Evolutionary conservation across 768 basidiomycete species (phyloP), one percentile per base, ranked within the genome.

Genomic region (Tubosaeta sp.): DNA sequence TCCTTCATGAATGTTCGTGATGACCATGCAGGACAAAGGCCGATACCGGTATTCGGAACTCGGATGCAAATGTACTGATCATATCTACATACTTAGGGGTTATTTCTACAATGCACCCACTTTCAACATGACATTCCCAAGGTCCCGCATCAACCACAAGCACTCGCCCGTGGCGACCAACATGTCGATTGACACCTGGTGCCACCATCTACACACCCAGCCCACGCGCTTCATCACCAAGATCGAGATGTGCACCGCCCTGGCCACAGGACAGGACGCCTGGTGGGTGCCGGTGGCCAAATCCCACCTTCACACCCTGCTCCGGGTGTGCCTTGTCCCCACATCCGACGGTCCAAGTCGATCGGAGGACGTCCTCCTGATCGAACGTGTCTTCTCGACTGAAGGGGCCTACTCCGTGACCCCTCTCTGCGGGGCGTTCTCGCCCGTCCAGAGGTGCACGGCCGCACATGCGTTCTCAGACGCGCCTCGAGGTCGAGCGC

Each of bases 391-490:
- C 25, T 25, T 47, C 34, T 25, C 46, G 13, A 26, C 46, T 6
- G 25, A 14, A 6, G 60, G 56, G 13, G 32, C 27, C 45, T 59
- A 2, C 29, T 50, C 13, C 50, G 53, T 53, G 5, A 33, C 51
- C 17, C 51, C 48, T 13, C 48, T 53, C 16, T 1, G 3, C 1
- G 56, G 48, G 10, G 32, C 17, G 52, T 0, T 0, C 17, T 58
- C 6, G 37, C 54, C 31, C 50, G 56, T 34, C 60, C 54, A 3
- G 50, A 59, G 1, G 39, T 62, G 0, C 54, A 62, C 6, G 60
- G 53, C 26, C 57, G 48, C 12, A 2, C 48, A 3, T 59, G 47
- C 19, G 11, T 33, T 51, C 17, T 14, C 29, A 0, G n/a, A 19
- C 0, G 52, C 29, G 34, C 2, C 51, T 61, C 19, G 29, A 31